phyloP scores from a whole-genome alignment of 2,329 filamentous ascomycete species.

The Venturia aucupariae region DNA sequence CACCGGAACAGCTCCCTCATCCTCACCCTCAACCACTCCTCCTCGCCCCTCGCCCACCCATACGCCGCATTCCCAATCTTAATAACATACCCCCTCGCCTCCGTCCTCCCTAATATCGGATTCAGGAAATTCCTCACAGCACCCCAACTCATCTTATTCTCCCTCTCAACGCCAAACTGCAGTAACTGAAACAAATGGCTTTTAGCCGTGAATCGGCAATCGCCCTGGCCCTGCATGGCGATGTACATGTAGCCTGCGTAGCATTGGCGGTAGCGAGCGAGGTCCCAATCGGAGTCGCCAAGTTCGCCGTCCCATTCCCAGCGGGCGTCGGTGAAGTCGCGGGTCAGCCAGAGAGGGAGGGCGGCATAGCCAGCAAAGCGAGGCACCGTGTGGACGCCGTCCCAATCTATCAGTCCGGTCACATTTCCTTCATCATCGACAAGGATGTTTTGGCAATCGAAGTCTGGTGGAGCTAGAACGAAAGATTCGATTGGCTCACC shows the following conservation, averaged over 20 bases:
- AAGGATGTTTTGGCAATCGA: slow-evolving; percentile 19
- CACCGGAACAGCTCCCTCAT: slow-evolving; percentile 3
- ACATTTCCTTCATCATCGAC: slow-evolving; percentile 17
- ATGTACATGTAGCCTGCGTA: slow-evolving; percentile 6
- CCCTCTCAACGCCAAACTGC: not conserved
- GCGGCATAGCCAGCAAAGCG: not conserved
- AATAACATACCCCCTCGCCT: not conserved
- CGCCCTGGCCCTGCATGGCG: not conserved
- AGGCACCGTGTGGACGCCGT: not conserved
- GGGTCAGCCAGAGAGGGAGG: slow-evolving; percentile 1
- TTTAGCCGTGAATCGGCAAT: slow-evolving; percentile 9
- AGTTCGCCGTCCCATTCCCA: slow-evolving; percentile 1
- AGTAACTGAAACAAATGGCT: slow-evolving; percentile 5
- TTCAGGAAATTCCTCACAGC: not conserved
- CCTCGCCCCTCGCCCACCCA: not conserved
- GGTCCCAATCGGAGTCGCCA: not conserved
- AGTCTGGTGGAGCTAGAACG: slow-evolving; percentile 9
- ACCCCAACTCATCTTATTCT: slow-evolving; percentile 5
- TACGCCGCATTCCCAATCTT: not conserved
- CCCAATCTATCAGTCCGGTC: slow-evolving; percentile 18
- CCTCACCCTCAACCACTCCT: slow-evolving; percentile 7
- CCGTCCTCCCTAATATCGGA: not conserved
- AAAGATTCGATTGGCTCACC: slow-evolving; percentile 1
- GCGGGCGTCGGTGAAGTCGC: slow-evolving; percentile 5
- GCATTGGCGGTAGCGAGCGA: slow-evolving; percentile 1